Base-by-base conservation (phyloP, 306 rosid genomes). In the Abrus pulchellus region DNA sequence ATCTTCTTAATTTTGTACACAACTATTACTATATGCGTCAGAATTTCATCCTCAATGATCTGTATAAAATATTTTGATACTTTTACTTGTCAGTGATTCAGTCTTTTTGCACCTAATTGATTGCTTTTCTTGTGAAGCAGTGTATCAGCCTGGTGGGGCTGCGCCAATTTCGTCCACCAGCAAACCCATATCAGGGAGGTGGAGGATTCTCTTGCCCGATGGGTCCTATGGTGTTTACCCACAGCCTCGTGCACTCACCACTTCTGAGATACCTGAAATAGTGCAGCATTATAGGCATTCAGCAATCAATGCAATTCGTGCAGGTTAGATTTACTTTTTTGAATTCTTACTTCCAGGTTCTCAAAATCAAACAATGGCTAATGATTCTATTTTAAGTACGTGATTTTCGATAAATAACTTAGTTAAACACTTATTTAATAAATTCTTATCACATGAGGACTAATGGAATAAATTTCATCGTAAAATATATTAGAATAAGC, bases 171-270 rank as follows among this genome's bases (percentile, higher is more conserved):
- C 99, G 1, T 91, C 99, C 45, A 91, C 98, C 1, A 72, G 28
- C 80, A 88, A 81, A 44, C 88, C 97, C 34, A 63, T 95, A 34
- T 91, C 96, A 0, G 75, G 65, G 29, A 87, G 95, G 71, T 95
- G 98, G 98, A 89, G 87, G 86, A 67, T 90, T 78, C 88, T 90
- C 11, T 76, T 87, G 82, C 97, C 98, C 1, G 92, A 93, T 86
- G 97, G 95, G 29, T 95, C 98, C 36, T 86, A 86, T 65, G 97
- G 91, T 30, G 40, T 30, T 6, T 93, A 94, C 41, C 93, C 97
- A 0, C 76, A 74, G 80, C 97, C 99, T 69, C 87, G 86, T 13
- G 57, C 88, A 44, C 76, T 95, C 9, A 48, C 78, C 72, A n/a
- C 84, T 50, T 70, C 79, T 67, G 97, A 89, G 81, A 90, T 93